A percentile compares a stretch with the other conserved stretches of the same genome.
phyloP scores from a whole-genome alignment of 805 yeast species.

The Wickerhamomyces kurtzmanii region DNA sequence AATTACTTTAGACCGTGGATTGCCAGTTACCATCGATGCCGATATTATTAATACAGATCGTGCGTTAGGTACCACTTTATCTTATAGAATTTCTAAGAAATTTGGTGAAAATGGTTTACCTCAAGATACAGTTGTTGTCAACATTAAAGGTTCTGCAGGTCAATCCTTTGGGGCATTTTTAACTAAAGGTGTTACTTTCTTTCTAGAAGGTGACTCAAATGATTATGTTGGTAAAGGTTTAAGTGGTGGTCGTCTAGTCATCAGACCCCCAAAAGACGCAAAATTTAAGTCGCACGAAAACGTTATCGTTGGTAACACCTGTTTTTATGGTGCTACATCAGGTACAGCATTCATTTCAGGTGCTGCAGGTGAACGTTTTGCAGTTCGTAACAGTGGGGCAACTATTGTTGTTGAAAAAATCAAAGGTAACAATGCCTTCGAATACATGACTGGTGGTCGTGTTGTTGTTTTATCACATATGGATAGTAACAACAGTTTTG shows the following conservation, averaged over 20 bases:
- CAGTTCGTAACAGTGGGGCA: conserved; percentile 98
- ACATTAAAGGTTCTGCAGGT: conserved; percentile 90
- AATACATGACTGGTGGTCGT: conserved; percentile 99
- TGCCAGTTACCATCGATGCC: conserved; percentile 90
- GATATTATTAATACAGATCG: conserved; percentile 94
- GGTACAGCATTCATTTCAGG: conserved; percentile 94
- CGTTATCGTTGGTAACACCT: conserved; percentile 93
- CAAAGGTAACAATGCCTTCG: conserved; percentile 98
- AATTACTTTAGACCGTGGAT: conserved; percentile 89
- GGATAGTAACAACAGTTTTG: conserved; percentile 79
- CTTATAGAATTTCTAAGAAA: conserved; percentile 86
- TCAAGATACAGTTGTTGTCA: conserved; percentile 91
- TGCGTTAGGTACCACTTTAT: conserved; percentile 89
- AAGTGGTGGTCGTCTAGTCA: conserved; percentile 88
- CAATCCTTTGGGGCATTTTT: conserved; percentile 98
- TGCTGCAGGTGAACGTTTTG: conserved; percentile 97
- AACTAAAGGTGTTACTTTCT: conserved; percentile 92
- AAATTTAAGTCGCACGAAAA: conserved; percentile 91
- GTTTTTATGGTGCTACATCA: conserved; percentile 95
- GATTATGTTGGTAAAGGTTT: conserved; percentile 97
- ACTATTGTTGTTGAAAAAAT: conserved; percentile 89
- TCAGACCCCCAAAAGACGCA: conserved; percentile 83
- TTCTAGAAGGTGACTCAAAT: conserved; percentile 94
- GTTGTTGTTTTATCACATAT: conserved; percentile 87
- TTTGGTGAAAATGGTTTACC: conserved; percentile 94